A percentile compares a stretch with the other conserved stretches of the same genome.
phyloP scores from a whole-genome alignment of 2,329 filamentous ascomycete genomes.

The Fusarium paranaense region DNA sequence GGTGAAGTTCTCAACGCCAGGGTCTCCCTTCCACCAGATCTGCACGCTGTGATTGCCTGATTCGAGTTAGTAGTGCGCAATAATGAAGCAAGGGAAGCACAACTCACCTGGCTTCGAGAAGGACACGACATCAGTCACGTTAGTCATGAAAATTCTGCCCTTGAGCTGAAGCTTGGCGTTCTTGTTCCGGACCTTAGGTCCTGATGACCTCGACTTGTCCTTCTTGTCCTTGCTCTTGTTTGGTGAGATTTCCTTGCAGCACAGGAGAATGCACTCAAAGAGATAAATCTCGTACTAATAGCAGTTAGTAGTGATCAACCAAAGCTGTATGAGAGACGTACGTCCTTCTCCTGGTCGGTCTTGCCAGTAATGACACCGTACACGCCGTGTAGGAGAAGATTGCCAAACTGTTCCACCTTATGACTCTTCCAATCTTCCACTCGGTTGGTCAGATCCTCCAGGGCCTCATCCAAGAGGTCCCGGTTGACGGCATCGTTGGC shows the following conservation, averaged over 20 bases:
- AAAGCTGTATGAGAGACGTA: conserved; percentile 56
- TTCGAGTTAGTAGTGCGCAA: conserved; percentile 42
- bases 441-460: conserved; percentile 82
- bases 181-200: conserved; percentile 70
- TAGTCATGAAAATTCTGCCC: conserved; percentile 98
- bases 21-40: conserved; percentile 98
- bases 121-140: conserved; percentile 94
- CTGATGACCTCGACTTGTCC: conserved; percentile 68
- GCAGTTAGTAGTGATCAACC: conserved; percentile 20
- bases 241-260: conserved; percentile 93
- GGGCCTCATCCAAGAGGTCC: conserved; percentile 84
- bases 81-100: not conserved
- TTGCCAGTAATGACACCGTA: conserved; percentile 92
- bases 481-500: conserved; percentile 93
- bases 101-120: conserved; percentile 85
- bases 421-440: conserved; percentile 99
- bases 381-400: conserved; percentile 86
- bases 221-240: conserved; percentile 86
- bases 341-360: conserved; percentile 92
- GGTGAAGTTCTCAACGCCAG: conserved; percentile 94
- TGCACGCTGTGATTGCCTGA: conserved; percentile 92
- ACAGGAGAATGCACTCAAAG: conserved; percentile 94
- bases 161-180: conserved; percentile 92
- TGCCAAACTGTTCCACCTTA: conserved; percentile 89
- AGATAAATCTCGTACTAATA: conserved; percentile 94